Base-by-base conservation (phyloP, 208 protist species). In the Angomonas desouzai region DNA sequence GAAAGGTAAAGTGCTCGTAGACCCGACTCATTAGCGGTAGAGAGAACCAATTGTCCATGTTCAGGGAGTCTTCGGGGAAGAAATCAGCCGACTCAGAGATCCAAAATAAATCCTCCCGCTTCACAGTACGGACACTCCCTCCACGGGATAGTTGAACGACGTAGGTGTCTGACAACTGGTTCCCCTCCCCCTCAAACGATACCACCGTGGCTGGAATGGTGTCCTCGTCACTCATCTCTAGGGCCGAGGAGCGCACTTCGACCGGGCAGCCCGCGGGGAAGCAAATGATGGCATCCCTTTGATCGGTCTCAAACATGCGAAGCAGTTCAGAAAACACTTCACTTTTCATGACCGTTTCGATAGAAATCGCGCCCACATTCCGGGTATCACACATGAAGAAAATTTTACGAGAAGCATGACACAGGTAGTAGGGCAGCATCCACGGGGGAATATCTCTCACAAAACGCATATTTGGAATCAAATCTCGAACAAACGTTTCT, bases 361-460 rank as follows among this genome's bases (percentile, higher is more conserved):
- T 92, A 27, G 83, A 75, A 20, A 97, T 81, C 4, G 74, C 73
- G 1, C 91, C 91, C 1, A 81, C 77, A 25, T 78, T 72, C 9
- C 72, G 72, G 0, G 83, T 83, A 68, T 97, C 93, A 61, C 90
- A 93, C 83, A 96, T 96, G 66, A 97, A 97, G 75, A 96, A 87
- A 64, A 97, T 95, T 71, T 97, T 96, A 23, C 89, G 76, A 1
- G 86, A 91, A 3, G 88, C 91, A 51, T 95, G 85, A 64, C 89
- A 97, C 30, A 91, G 73, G 60, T 96, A 97, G 74, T 94, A 91
- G n/a, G 82, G 80, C 25, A 82, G 64, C 79, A 97, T 88, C 81
- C 84, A 94, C 40, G 83, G 83, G 25, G 83, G 77, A 67, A 96
- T 82, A 68, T 94, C 86, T 9, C 86, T 70, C 38, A 93, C 84